These are phyloP conservation scores for Scytalidium sp. DNA, from an alignment of 2,329 filamentous ascomycete species.

Conservation along the genomic window DNA sequence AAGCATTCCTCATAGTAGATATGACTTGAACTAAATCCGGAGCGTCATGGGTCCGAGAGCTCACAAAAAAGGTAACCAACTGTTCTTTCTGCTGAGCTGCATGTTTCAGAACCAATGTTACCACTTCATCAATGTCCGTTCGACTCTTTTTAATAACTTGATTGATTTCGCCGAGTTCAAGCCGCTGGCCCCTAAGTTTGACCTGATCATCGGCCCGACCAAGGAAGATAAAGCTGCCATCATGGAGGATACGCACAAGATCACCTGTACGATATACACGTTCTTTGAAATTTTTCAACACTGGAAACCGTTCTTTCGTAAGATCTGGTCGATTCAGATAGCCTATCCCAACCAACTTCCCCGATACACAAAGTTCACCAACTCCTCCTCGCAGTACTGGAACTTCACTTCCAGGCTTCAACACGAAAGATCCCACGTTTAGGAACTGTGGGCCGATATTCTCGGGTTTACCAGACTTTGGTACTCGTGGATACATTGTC, in stretches of 20 bases:
- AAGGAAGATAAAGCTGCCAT: conserved; percentile 82
- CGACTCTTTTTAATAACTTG: conserved; percentile 69
- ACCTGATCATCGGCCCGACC: conserved; percentile 89
- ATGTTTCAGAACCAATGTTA: conserved; percentile 72
- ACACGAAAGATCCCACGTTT: conserved; percentile 82
- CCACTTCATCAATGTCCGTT: conserved; percentile 60
- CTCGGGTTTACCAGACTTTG: conserved; percentile 71
- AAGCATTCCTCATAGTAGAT: conserved; percentile 54
- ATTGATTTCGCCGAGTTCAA: conserved; percentile 92
- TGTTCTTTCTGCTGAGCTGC: conserved; percentile 74
- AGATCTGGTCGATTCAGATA: conserved; percentile 81
- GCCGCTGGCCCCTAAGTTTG: conserved; percentile 82
- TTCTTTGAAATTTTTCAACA: conserved; percentile 51
- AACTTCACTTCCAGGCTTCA: conserved; percentile 64
- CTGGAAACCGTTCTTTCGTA: conserved; percentile 73
- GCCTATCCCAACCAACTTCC: conserved; percentile 82
- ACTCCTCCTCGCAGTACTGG: conserved; percentile 76
- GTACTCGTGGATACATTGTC: conserved; percentile 84
- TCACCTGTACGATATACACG: conserved; percentile 86
- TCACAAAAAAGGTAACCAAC: conserved; percentile 72
- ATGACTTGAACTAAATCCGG: conserved; percentile 37
- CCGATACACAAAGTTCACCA: conserved; percentile 86
- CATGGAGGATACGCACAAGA: conserved; percentile 75
- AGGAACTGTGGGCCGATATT: conserved; percentile 87
- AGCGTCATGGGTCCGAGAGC: conserved; percentile 16